phyloP scores from a whole-genome alignment of 495 filamentous ascomycete species.

The Talaromyces proteolyticus region DNA sequence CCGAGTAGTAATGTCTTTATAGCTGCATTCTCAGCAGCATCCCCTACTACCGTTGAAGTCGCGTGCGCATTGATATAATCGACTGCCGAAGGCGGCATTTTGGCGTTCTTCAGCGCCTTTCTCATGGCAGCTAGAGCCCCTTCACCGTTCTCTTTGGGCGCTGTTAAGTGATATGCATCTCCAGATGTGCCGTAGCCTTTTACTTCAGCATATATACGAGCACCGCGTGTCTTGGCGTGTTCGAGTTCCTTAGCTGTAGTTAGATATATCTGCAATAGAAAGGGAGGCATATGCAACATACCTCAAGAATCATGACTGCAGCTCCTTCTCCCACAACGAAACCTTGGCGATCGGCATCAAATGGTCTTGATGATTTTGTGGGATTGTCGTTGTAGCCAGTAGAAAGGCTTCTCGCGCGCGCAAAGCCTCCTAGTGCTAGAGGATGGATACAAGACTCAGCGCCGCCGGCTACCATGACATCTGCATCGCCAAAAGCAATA shows the following conservation, averaged over 20 bases:
- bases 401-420: slow-evolving; percentile 76
- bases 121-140: slow-evolving; percentile 84
- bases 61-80: slow-evolving; percentile 97
- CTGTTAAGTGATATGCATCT: slow-evolving; percentile 91
- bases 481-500: slow-evolving; percentile 83
- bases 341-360: slow-evolving; percentile 73
- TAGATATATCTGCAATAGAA: not conserved
- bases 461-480: slow-evolving; percentile 92
- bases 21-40: slow-evolving; percentile 80
- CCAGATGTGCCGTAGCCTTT: slow-evolving; percentile 81
- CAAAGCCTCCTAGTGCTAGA: slow-evolving; percentile 85
- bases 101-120: slow-evolving; percentile 69
- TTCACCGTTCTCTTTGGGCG: slow-evolving; percentile 72
- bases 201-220: slow-evolving; percentile 83
- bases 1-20: slow-evolving; percentile 76
- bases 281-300: slow-evolving; percentile 13
- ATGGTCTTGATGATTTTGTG: slow-evolving; percentile 70
- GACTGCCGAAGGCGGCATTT: slow-evolving; percentile 59
- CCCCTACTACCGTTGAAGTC: slow-evolving; percentile 78
- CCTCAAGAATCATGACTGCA: slow-evolving; percentile 79
- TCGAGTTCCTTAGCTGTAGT: slow-evolving; percentile 62
- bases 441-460: slow-evolving; percentile 96
- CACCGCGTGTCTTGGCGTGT: slow-evolving; percentile 74
- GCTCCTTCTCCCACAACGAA: slow-evolving; percentile 95
- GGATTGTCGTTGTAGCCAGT: slow-evolving; percentile 77